Evolutionary conservation across 1,284 basidiomycete species (phyloP), one percentile per base, ranked within the genome.

Genomic region (Fomitopsis pinicola): DNA sequence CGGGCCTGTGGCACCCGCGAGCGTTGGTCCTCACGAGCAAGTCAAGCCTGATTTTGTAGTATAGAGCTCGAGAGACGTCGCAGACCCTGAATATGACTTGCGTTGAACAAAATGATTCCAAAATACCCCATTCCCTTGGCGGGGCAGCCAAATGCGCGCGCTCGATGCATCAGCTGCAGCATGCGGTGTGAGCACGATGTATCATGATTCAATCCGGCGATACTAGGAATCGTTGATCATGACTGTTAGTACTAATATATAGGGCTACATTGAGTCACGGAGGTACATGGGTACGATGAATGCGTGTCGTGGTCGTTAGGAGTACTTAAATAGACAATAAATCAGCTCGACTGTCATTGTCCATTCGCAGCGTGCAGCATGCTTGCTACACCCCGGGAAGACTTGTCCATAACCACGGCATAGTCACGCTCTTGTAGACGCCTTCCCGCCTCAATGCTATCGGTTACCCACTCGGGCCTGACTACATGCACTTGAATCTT

Each of bases 391-490:
- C 63, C 70, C 28, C 44, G 72, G n/a, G 73, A 73, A 28, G 70
- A 73, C 22, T 60, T 65, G 62, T 75, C 69, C 64, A 73, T 79
- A 59, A 84, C 70, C 28, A 85, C 75, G 8, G 77, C 65, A 67
- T 90, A 91, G 17, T 73, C 71, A 60, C 80, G 75, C 71, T 91
- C 89, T 38, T 80, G 75, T 61, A 82, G 73, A 66, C 82, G 77
- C 70, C 79, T 85, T 35, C 85, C 85, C 22, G 78, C 77, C 12
- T 72, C 68, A 65, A 91, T 78, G 65, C 87, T 88, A 65, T 91
- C 88, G 14, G 76, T 75, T 5, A 91, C 77, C 89, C 89, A 91
- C 69, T 88, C 85, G 4, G 89, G 89, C 62, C 78, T 84, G 17
- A 91, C 86, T 56, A 91, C 80, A 59, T 85, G 78, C 28, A 77